phyloP scores from a whole-genome alignment of 306 rosid genomes.

The Acacia melanoxylon region DNA sequence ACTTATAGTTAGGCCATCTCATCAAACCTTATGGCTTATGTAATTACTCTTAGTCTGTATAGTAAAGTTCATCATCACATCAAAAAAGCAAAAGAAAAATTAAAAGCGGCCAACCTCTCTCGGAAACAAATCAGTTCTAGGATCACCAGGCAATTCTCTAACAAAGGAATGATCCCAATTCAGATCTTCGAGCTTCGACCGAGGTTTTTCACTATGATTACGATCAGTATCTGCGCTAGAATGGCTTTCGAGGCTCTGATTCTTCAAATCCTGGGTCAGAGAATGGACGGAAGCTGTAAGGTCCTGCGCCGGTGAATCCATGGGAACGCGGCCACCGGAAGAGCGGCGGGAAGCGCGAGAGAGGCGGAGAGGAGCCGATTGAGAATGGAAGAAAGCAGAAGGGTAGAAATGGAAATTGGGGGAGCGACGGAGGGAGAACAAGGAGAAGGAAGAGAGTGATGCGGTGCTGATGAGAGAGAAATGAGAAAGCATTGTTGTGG shows the following conservation, averaged over 20 bases:
- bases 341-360: constrained; percentile 39
- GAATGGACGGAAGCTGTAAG: constrained; percentile 61
- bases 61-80: background rate
- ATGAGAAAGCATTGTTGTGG: constrained; percentile 17
- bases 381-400: background rate
- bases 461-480: constrained; percentile 47
- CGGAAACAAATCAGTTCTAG: constrained; percentile 65
- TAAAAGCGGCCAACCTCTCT: constrained; percentile 55
- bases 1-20: background rate
- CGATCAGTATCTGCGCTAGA: background rate
- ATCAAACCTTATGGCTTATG: background rate
- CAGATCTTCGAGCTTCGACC: constrained; percentile 71
- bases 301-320: constrained; percentile 59
- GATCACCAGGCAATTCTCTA: constrained; percentile 73
- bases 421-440: constrained; percentile 29
- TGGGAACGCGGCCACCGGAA: constrained; percentile 35
- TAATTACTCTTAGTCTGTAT: background rate
- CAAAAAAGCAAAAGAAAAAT: background rate
- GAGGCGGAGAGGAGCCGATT: background rate
- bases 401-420: constrained; percentile 43
- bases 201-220: background rate
- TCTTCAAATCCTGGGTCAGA: constrained; percentile 58
- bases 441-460: constrained; percentile 29
- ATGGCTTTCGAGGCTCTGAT: constrained; percentile 47
- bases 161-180: constrained; percentile 90